Conservation (phyloP, 1,139 yeast species). For the Lodderomyces margitis region DNA sequence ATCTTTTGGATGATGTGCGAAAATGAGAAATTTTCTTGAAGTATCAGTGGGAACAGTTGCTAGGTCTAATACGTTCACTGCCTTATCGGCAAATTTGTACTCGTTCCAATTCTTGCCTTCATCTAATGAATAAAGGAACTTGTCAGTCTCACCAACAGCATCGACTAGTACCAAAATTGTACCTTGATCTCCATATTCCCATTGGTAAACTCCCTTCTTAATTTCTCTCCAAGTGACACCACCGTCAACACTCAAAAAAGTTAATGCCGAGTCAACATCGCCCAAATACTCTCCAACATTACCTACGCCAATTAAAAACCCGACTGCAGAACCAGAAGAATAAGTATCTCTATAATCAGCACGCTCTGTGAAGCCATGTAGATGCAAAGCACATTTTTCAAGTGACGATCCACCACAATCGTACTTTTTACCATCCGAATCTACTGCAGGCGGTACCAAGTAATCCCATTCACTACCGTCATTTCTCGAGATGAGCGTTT, state of each 20-base stretch:
- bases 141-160: constrained; percentile 55
- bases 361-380: constrained; percentile 92
- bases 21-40: constrained; percentile 61
- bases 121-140: constrained; percentile 66
- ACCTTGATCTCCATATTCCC: constrained; percentile 98
- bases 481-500: constrained; percentile 76
- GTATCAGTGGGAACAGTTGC: constrained; percentile 92
- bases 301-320: constrained; percentile 84
- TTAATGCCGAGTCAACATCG: constrained; percentile 51
- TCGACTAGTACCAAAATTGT: constrained; percentile 74
- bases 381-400: constrained; percentile 70
- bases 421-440: constrained; percentile 60
- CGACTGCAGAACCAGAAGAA: constrained; percentile 87
- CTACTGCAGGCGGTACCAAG: constrained; percentile 63
- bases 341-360: constrained; percentile 78
- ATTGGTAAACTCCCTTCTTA: constrained; percentile 69
- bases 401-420: constrained; percentile 52
- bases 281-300: constrained; percentile 73
- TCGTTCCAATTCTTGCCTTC: constrained; percentile 78
- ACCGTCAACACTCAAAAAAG: constrained; percentile 82
- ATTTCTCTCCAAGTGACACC: constrained; percentile 88
- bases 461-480: constrained; percentile 91
- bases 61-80: constrained; percentile 62
- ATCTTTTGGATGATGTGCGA: constrained; percentile 21
- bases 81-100: constrained; percentile 58